Evolutionary conservation across 768 basidiomycete genomes (phyloP).

Genomic region (Myochromella boudieri): DNA sequence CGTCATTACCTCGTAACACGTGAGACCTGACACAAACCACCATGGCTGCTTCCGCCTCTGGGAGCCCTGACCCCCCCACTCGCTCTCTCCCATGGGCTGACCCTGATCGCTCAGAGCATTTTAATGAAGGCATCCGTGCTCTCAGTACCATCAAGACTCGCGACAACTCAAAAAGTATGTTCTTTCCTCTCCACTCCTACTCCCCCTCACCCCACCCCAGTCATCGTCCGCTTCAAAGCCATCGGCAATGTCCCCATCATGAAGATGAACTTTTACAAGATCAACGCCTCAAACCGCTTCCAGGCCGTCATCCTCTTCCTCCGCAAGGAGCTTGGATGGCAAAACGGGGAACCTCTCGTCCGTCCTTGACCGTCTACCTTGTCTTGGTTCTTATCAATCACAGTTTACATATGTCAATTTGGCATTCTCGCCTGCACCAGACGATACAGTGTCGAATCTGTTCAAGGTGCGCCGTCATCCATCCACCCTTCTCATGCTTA

Average conservation of each 20-base stretch:
- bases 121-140: constrained; percentile 61
- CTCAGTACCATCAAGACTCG: constrained; percentile 87
- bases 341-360: constrained; percentile 82
- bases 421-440: constrained; percentile 80
- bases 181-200: background rate
- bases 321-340: constrained; percentile 86
- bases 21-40: too few species aligned
- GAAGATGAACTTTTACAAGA: constrained; percentile 99
- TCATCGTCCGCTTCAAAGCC: constrained; percentile 96
- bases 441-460: constrained; percentile 77
- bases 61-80: constrained; percentile 27
- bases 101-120: constrained; percentile 29
- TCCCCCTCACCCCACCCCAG: constrained; percentile 38
- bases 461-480: constrained; percentile 51
- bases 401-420: constrained; percentile 49
- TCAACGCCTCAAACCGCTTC: constrained; percentile 90
- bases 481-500: background rate
- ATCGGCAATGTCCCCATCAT: constrained; percentile 98
- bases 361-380: constrained; percentile 21
- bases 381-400: background rate
- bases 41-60: too few species aligned
- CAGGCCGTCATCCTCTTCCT: constrained; percentile 95
- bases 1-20: too few species aligned
- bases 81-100: constrained; percentile 31
- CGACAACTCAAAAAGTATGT: constrained; percentile 76